These are phyloP conservation scores for Euryodendron excelsum DNA, from an alignment of 148 eudicot genomes.

Conservation along the genomic window DNA sequence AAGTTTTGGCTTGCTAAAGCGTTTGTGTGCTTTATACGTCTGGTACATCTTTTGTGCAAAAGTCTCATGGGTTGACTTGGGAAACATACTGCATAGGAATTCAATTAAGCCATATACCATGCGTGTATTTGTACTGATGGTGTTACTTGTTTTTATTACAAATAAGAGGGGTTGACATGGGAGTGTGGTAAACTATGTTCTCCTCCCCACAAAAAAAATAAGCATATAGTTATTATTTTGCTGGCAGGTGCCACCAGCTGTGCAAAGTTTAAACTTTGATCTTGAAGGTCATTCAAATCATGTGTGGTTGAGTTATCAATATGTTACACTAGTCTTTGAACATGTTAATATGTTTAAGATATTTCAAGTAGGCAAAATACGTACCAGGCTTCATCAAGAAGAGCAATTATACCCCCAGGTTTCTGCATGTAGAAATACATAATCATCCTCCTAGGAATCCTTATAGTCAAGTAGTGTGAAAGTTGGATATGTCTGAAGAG, in stretches of 20 bases:
- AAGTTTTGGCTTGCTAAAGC: constrained; percentile 97
- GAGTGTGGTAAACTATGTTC: not conserved
- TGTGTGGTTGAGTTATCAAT: not conserved
- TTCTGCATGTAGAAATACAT: constrained; percentile 59
- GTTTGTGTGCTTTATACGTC: constrained; percentile 82
- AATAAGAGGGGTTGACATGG: not conserved
- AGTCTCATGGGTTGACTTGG: constrained; percentile 96
- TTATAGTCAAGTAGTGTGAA: not conserved
- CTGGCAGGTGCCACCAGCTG: not conserved
- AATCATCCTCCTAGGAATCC: constrained; percentile 1
- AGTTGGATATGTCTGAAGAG: not conserved
- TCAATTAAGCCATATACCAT: constrained; percentile 9
- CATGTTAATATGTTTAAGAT: constrained; percentile 10
- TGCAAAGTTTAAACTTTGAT: not conserved
- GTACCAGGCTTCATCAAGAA: constrained; percentile 99
- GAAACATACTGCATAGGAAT: constrained; percentile 84
- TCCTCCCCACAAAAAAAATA: not conserved
- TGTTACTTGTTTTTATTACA: not conserved
- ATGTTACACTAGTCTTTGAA: not conserved
- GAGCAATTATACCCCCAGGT: constrained; percentile 99
- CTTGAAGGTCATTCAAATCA: not conserved
- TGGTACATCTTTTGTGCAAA: constrained; percentile 99
- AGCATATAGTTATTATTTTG: constrained; percentile 8
- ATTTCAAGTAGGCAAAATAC: constrained; percentile 21
- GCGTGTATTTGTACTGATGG: not conserved